A percentile compares a stretch with the other conserved stretches of the same genome.
Evolutionary conservation across 352 stramenopile genomes (phyloP).

Genomic region (Thraustochytrium striatum): DNA sequence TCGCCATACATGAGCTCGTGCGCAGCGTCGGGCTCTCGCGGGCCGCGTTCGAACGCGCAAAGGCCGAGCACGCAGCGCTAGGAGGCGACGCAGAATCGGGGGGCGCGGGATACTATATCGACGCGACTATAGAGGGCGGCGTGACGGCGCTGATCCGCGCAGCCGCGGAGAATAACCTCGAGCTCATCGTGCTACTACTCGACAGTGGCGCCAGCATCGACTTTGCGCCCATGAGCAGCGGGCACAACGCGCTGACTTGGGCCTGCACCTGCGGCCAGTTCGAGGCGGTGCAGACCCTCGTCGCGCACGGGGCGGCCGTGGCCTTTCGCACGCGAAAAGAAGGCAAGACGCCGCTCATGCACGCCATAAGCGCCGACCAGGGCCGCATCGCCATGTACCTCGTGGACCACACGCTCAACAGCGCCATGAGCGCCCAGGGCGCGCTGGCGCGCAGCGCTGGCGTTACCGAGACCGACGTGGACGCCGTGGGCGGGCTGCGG

Average conservation of each 20-base stretch:
- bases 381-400: slow-evolving; percentile 48
- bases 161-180: slow-evolving; percentile 24
- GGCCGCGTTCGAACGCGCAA: slow-evolving; percentile 11
- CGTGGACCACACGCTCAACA: slow-evolving; percentile 47
- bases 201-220: slow-evolving; percentile 37
- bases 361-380: slow-evolving; percentile 46
- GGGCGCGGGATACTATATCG: slow-evolving; percentile 34
- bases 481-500: slow-evolving; percentile 40
- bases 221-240: slow-evolving; percentile 11
- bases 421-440: slow-evolving; percentile 36
- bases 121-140: slow-evolving; percentile 46
- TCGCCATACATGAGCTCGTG: slow-evolving; percentile 11
- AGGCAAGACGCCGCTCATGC: slow-evolving; percentile 48
- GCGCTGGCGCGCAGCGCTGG: slow-evolving; percentile 27
- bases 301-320: slow-evolving; percentile 35
- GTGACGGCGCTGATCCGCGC: slow-evolving; percentile 47
- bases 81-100: neutral
- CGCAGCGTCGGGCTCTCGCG: neutral
- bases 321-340: slow-evolving; percentile 12
- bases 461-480: slow-evolving; percentile 23
- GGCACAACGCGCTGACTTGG: slow-evolving; percentile 49
- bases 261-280: slow-evolving; percentile 50
- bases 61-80: neutral
- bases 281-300: slow-evolving; percentile 47
- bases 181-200: slow-evolving; percentile 40